These are phyloP conservation scores for Hydnomerulius pinastri DNA, from an alignment of 768 basidiomycete genomes.

Conservation along the genomic window DNA sequence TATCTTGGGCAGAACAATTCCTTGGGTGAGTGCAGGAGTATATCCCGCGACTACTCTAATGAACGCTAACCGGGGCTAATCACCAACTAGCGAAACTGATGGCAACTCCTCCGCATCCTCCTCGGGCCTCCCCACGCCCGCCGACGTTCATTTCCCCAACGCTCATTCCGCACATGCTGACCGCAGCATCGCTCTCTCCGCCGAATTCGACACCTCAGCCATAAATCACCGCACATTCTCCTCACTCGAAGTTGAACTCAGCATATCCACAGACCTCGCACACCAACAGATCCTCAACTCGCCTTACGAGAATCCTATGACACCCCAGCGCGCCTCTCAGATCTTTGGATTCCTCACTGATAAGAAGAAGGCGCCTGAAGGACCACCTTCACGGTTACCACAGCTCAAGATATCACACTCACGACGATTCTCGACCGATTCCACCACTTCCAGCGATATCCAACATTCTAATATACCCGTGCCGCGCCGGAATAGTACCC, in stretches of 20 bases:
- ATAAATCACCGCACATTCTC: slow-evolving; percentile 50
- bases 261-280: slow-evolving; percentile 47
- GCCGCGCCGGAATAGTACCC: slow-evolving; percentile 12
- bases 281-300: slow-evolving; percentile 16
- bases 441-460: slow-evolving; percentile 27
- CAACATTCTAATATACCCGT: slow-evolving; percentile 17
- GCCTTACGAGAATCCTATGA: slow-evolving; percentile 46
- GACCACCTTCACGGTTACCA: slow-evolving; percentile 34
- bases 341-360: slow-evolving; percentile 72
- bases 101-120: slow-evolving; percentile 46
- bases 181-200: slow-evolving; percentile 41
- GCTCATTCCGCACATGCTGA: slow-evolving; percentile 37
- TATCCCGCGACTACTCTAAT: neutral
- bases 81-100: slow-evolving; percentile 44
- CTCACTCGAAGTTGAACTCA: slow-evolving; percentile 76
- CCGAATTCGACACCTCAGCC: slow-evolving; percentile 47
- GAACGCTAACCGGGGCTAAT: slow-evolving; percentile 9
- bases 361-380: slow-evolving; percentile 40
- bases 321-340: slow-evolving; percentile 71
- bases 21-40: slow-evolving; percentile 50
- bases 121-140: slow-evolving; percentile 56
- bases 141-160: slow-evolving; percentile 40
- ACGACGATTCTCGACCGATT: slow-evolving; percentile 27
- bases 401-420: slow-evolving; percentile 26
- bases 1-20: slow-evolving; percentile 82